Conservation (phyloP, 495 filamentous ascomycete genomes). For the Penicillium atrosanguineum region DNA sequence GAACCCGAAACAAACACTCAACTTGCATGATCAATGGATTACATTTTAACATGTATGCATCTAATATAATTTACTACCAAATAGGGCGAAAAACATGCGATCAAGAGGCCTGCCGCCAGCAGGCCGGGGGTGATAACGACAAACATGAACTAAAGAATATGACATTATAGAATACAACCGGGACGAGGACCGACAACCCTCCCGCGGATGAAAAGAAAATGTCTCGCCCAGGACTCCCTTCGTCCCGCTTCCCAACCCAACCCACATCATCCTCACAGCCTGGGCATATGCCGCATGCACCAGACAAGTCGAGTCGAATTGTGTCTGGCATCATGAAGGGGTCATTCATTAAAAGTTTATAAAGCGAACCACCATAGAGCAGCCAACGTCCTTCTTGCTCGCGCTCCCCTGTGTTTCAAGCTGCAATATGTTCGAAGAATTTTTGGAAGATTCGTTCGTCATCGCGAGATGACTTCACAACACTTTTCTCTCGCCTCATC, state of each 20-base stretch:
- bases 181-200: constrained; percentile 12
- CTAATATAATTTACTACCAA: constrained; percentile 22
- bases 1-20: not conserved
- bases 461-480: constrained; percentile 4
- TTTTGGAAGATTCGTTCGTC: constrained; percentile 6
- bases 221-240: constrained; percentile 1
- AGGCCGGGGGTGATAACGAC: constrained; percentile 27
- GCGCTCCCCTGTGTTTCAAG: constrained; percentile 7
- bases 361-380: constrained; percentile 24
- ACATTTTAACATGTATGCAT: constrained; percentile 21
- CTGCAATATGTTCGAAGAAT: constrained; percentile 16
- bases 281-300: constrained; percentile 23
- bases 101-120: constrained; percentile 25
- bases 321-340: constrained; percentile 38
- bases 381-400: constrained; percentile 8
- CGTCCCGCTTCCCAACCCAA: constrained; percentile 1
- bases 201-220: constrained; percentile 17
- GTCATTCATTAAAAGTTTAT: constrained; percentile 47
- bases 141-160: constrained; percentile 33
- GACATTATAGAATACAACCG: constrained; percentile 34
- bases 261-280: constrained; percentile 14
- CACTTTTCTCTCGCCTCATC: not conserved
- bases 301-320: constrained; percentile 18
- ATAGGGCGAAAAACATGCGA: constrained; percentile 15
- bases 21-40: constrained; percentile 18